Base-by-base conservation (phyloP, 2,329 filamentous ascomycete species). In the Colletotrichum simmondsii region DNA sequence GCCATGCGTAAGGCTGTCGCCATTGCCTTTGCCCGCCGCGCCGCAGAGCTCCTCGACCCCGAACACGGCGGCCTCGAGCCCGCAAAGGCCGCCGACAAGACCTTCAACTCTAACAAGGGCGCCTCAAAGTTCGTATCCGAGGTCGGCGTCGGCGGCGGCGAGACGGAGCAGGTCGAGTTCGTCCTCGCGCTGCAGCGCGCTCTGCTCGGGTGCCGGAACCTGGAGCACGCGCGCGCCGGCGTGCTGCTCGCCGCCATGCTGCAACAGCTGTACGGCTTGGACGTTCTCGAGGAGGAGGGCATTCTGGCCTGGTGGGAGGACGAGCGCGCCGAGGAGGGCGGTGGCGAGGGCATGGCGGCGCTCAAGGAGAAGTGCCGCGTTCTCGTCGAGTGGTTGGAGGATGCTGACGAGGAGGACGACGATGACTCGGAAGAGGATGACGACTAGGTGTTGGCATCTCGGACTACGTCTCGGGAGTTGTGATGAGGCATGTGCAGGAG, bases 241-340 rank as follows among this genome's bases (percentile, higher is more conserved):
- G 92, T 78, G 83, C 88, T 98, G 11, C 88, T 98, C 42, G 88
- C 95, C 4, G 94, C 92, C 52, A 86, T 95, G 77, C 89, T 95
- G 76, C 97, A 97, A 84, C 94, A 95, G 81, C 86, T 98, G 64
- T 97, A 97, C 80, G 91, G 93, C 76, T 83, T 93, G 61, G 97
- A 98, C 76, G 88, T 97, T 19, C 84, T 98, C 1, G 95, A 98
- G 80, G 95, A 98, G 79, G 95, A 98, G 54, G 95, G 93, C 0
- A 94, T 98, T 76, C 85, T 96, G 77, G 89, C 89, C 60, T 99
- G 97, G 97, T 98, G 95, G 95, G 89, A 87, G 24, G 93, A 97
- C 80, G 87, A 89, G 60, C 82, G 92, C 78, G 92, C 93, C 6
- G 88, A 84, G 28, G 91, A 91, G 68, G 91, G 87, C 16, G 92